These are phyloP conservation scores for Kurtzmaniella natalensis DNA, from an alignment of 1,139 yeast genomes.

Conservation along the genomic window DNA sequence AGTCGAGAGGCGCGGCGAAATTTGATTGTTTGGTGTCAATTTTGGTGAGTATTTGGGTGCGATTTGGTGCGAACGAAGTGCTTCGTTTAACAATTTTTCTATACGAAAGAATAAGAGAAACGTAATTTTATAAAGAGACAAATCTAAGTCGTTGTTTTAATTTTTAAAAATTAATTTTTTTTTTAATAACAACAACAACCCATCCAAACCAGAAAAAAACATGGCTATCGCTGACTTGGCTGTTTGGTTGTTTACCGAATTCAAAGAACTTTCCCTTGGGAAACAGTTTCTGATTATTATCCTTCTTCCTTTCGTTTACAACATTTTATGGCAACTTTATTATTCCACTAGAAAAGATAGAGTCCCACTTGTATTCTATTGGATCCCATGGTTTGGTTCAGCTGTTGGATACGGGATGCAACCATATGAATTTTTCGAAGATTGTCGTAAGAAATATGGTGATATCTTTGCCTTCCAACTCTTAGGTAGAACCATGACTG, in stretches of 20 bases:
- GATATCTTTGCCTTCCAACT: slow-evolving; percentile 87
- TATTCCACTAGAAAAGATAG: slow-evolving; percentile 73
- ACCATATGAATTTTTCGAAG: slow-evolving; percentile 84
- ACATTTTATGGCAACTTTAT: slow-evolving; percentile 64
- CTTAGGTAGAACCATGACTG: slow-evolving; percentile 92
- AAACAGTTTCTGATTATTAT: slow-evolving; percentile 36
- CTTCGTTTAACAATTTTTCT: too few relatives aligned
- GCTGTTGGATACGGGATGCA: slow-evolving; percentile 86
- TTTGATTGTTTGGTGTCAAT: too few relatives aligned
- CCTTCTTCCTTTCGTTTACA: slow-evolving; percentile 52
- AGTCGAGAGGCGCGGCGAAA: too few relatives aligned
- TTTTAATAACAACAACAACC: too few relatives aligned
- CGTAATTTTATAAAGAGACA: too few relatives aligned
- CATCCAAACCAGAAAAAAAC: slow-evolving; percentile 1
- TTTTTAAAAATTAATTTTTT: too few relatives aligned
- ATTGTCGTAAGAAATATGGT: slow-evolving; percentile 77
- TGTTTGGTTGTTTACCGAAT: slow-evolving; percentile 17
- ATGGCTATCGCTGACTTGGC: slow-evolving; percentile 30
- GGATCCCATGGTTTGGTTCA: slow-evolving; percentile 95
- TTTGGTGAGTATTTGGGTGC: too few relatives aligned
- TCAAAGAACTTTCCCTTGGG: slow-evolving; percentile 22
- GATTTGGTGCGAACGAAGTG: too few relatives aligned
- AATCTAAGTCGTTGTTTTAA: too few relatives aligned
- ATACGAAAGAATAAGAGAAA: too few relatives aligned
- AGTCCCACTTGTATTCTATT: slow-evolving; percentile 86